Conservation (phyloP, 2,329 filamentous ascomycete genomes). For the Aureobasidium lini region DNA sequence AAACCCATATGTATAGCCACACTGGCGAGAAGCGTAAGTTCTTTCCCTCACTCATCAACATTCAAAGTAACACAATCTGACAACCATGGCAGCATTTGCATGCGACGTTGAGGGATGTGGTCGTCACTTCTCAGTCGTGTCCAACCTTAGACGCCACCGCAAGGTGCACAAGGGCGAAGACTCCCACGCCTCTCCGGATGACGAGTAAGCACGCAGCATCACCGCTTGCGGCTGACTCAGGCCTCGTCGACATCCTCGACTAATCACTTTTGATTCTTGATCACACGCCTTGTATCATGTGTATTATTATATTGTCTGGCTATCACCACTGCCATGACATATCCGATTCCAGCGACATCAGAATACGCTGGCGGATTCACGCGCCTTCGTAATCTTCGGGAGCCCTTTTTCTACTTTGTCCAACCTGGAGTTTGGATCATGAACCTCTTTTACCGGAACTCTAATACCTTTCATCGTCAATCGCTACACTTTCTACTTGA, state of each 20-base stretch:
- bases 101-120: slow-evolving; percentile 94
- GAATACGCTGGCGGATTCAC: background rate
- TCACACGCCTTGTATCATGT: background rate
- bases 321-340: background rate
- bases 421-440: slow-evolving; percentile 4
- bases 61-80: slow-evolving; percentile 18
- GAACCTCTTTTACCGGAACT: background rate
- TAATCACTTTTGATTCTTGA: background rate
- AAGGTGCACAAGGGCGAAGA: slow-evolving; percentile 85
- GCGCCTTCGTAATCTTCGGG: background rate
- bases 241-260: background rate
- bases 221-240: background rate
- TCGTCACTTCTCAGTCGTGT: slow-evolving; percentile 93
- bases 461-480: slow-evolving; percentile 23
- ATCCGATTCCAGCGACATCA: background rate
- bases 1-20: slow-evolving; percentile 98
- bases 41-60: background rate
- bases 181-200: slow-evolving; percentile 41
- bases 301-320: background rate
- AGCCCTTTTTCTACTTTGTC: background rate
- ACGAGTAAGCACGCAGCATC: slow-evolving; percentile 25
- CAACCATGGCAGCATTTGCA: slow-evolving; percentile 61
- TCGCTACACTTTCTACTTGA: slow-evolving; percentile 24
- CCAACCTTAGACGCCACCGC: slow-evolving; percentile 85
- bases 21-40: slow-evolving; percentile 94